Percentiles rank a stretch among this genome's conserved stretches.
These are phyloP conservation scores for Colletotrichum tamarilloi DNA, from an alignment of 2,329 filamentous ascomycete species.

Conservation along the genomic window DNA sequence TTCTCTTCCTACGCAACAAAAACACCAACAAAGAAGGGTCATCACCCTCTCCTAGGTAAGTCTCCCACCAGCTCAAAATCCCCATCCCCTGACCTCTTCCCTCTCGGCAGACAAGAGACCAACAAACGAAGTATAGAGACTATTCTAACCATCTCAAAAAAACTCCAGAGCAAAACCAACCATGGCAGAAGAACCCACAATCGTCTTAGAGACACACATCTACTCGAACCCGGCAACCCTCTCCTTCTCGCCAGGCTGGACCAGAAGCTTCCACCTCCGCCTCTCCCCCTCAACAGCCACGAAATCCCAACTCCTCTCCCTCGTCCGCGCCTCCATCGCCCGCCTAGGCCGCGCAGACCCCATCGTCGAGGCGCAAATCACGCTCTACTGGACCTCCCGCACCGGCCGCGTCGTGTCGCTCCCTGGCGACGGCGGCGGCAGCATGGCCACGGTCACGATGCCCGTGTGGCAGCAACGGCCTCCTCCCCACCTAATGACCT, in stretches of 20 bases:
- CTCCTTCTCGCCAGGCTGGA: neutral
- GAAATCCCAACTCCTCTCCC: slow-evolving; percentile 15
- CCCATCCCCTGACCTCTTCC: too few species aligned
- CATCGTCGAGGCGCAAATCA: slow-evolving; percentile 22
- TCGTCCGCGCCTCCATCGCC: slow-evolving; percentile 3
- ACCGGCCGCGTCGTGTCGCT: slow-evolving; percentile 16
- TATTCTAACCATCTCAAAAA: neutral
- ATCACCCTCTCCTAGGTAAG: neutral
- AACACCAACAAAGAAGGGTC: neutral
- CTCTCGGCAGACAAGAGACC: too few species aligned
- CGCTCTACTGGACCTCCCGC: slow-evolving; percentile 23
- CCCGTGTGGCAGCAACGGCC: slow-evolving; percentile 15
- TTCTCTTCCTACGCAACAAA: neutral
- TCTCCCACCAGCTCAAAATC: neutral
- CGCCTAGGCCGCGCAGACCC: slow-evolving; percentile 25
- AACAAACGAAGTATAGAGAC: neutral
- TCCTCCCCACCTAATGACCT: neutral
- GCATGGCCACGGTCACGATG: neutral
- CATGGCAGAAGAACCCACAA: neutral
- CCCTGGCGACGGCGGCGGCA: neutral
- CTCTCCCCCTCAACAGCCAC: neutral
- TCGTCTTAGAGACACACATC: slow-evolving; percentile 27
- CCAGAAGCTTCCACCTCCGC: slow-evolving; percentile 19
- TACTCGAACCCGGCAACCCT: neutral
- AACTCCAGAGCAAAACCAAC: neutral